Conservation (phyloP, 768 basidiomycete species). For the Collybia sordida region DNA sequence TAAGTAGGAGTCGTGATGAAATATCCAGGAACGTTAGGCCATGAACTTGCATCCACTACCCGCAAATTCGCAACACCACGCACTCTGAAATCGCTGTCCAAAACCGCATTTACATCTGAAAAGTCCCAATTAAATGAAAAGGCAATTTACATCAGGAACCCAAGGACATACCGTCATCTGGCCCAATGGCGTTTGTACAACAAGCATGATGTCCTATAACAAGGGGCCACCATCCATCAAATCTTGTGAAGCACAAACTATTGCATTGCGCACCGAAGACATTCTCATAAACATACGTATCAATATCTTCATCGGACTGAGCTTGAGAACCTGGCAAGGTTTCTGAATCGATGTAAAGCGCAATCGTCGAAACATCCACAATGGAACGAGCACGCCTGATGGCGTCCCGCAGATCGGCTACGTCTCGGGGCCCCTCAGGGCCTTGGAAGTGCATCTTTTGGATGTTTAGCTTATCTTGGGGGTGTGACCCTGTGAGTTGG, state of each 20-base stretch:
- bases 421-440: slow-evolving; percentile 20
- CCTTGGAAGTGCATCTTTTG: slow-evolving; percentile 28
- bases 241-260: background rate
- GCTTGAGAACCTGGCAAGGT: slow-evolving; percentile 19
- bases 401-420: slow-evolving; percentile 23
- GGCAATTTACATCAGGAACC: no score
- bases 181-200: slow-evolving; percentile 28
- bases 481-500: slow-evolving; percentile 26
- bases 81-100: slow-evolving; percentile 28
- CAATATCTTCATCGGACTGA: slow-evolving; percentile 19
- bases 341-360: slow-evolving; percentile 17
- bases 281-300: slow-evolving; percentile 7
- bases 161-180: slow-evolving; percentile 14
- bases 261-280: slow-evolving; percentile 19
- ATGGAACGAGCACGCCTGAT: slow-evolving; percentile 21
- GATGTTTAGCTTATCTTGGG: slow-evolving; percentile 28
- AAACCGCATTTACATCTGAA: slow-evolving; percentile 25
- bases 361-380: slow-evolving; percentile 15
- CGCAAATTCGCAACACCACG: slow-evolving; percentile 27
- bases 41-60: slow-evolving; percentile 29
- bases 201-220: slow-evolving; percentile 28
- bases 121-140: background rate
- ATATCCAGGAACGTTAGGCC: slow-evolving; percentile 29
- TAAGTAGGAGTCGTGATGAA: slow-evolving; percentile 30
- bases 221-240: background rate